Conservation (phyloP, 192 early-diverging fungal species). For the Entomortierella parvispora region DNA sequence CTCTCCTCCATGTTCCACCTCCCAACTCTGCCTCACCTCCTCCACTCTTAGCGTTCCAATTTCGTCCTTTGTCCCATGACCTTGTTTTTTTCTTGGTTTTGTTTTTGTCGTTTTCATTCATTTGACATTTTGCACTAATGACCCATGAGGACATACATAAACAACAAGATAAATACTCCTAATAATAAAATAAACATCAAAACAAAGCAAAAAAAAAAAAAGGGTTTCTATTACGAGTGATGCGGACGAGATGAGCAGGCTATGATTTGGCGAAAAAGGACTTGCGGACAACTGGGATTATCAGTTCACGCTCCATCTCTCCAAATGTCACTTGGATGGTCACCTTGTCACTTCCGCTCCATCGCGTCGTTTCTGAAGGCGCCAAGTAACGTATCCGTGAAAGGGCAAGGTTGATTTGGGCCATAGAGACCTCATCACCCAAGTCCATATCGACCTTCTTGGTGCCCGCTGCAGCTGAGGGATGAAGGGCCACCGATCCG, state of each 20-base stretch:
- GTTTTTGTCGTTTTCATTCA: no score
- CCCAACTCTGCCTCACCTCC: background rate
- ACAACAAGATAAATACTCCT: no score
- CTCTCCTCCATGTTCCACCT: background rate
- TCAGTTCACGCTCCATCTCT: conserved; percentile 22
- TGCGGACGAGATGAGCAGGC: background rate
- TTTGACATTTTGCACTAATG: no score
- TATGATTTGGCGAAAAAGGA: background rate
- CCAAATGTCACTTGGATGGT: conserved; percentile 39
- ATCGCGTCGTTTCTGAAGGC: background rate
- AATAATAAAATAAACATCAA: background rate
- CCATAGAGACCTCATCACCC: conserved; percentile 41
- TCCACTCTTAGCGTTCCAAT: background rate
- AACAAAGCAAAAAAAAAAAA: no score
- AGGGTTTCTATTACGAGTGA: background rate
- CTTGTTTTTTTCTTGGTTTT: no score
- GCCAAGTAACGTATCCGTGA: conserved; percentile 47
- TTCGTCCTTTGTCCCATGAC: no score
- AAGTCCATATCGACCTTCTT: conserved; percentile 32
- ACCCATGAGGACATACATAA: no score
- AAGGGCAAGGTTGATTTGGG: conserved; percentile 34
- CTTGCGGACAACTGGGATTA: conserved; percentile 38
- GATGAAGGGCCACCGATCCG: conserved; percentile 24
- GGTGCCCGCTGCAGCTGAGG: conserved; percentile 8
- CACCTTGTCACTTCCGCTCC: conserved; percentile 14